These are phyloP conservation scores for Echium plantagineum DNA, from an alignment of 257 asterid species.

Conservation along the genomic window DNA sequence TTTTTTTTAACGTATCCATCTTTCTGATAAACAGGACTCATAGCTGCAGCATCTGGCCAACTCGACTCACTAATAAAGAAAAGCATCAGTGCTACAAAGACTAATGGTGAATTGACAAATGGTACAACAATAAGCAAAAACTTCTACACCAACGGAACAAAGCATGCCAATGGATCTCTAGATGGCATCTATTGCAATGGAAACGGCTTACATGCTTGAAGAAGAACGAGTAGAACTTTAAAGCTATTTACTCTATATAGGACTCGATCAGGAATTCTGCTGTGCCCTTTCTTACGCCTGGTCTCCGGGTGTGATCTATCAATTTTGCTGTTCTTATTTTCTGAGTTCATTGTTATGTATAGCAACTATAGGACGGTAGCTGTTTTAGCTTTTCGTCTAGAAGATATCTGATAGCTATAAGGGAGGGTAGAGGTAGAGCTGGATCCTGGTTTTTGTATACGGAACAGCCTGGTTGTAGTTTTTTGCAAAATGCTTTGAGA, in stretches of 20 bases:
- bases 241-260: background rate
- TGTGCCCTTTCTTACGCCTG: background rate
- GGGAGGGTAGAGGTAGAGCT: slow-evolving; percentile 9
- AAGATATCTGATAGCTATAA: background rate
- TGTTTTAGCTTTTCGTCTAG: background rate
- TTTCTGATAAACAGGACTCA: slow-evolving; percentile 37
- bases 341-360: slow-evolving; percentile 7
- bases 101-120: slow-evolving; percentile 27
- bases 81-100: slow-evolving; percentile 11
- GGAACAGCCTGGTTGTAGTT: slow-evolving; percentile 8
- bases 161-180: slow-evolving; percentile 22
- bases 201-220: slow-evolving; percentile 26
- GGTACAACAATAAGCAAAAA: slow-evolving; percentile 36
- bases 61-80: slow-evolving; percentile 45
- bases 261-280: background rate
- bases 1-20: background rate
- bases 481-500: slow-evolving; percentile 1
- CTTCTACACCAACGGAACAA: slow-evolving; percentile 20
- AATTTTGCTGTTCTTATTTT: slow-evolving; percentile 5
- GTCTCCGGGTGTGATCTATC: slow-evolving; percentile 5
- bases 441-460: slow-evolving; percentile 16
- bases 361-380: slow-evolving; percentile 2
- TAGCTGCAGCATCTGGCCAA: slow-evolving; percentile 62
- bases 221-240: too few species aligned
- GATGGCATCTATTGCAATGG: slow-evolving; percentile 22